Conservation (phyloP, 768 basidiomycete genomes). For the Boletus rubropictus region DNA sequence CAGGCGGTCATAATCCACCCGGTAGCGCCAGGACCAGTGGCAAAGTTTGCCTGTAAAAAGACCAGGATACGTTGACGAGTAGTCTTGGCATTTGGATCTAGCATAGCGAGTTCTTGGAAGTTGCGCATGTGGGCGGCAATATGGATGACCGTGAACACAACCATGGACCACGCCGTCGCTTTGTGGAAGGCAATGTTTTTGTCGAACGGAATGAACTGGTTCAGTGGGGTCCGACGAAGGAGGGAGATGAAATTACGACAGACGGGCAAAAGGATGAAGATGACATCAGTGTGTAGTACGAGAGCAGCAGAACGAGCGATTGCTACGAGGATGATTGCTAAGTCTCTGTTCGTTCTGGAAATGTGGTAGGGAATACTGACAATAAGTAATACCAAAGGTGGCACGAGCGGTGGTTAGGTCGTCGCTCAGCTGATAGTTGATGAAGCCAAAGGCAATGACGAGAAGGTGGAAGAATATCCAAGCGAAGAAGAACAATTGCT, state of each 20-base stretch:
- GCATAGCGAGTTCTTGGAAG: slow-evolving; percentile 60
- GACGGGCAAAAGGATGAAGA: slow-evolving; percentile 91
- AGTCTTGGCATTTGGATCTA: slow-evolving; percentile 48
- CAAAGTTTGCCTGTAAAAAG: slow-evolving; percentile 78
- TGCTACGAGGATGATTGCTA: slow-evolving; percentile 37
- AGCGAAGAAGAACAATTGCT: slow-evolving; percentile 67
- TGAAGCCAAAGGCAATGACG: slow-evolving; percentile 68
- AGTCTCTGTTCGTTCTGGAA: neutral
- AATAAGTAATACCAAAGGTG: slow-evolving; percentile 70
- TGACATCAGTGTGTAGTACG: slow-evolving; percentile 84
- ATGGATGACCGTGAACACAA: slow-evolving; percentile 70
- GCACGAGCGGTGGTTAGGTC: slow-evolving; percentile 61
- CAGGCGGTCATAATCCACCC: slow-evolving; percentile 83
- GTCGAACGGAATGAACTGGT: slow-evolving; percentile 87
- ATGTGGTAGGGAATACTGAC: slow-evolving; percentile 38
- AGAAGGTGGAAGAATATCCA: slow-evolving; percentile 80
- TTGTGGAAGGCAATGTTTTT: slow-evolving; percentile 90
- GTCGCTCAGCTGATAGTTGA: slow-evolving; percentile 78
- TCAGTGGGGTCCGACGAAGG: slow-evolving; percentile 79
- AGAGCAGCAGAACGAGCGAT: slow-evolving; percentile 87
- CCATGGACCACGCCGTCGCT: slow-evolving; percentile 87
- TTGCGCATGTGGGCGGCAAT: slow-evolving; percentile 83
- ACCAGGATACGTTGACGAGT: slow-evolving; percentile 51
- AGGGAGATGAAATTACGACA: slow-evolving; percentile 93
- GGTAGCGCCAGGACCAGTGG: slow-evolving; percentile 74